phyloP scores from a whole-genome alignment of 495 filamentous ascomycete species.

The Acidiella bohemica region DNA sequence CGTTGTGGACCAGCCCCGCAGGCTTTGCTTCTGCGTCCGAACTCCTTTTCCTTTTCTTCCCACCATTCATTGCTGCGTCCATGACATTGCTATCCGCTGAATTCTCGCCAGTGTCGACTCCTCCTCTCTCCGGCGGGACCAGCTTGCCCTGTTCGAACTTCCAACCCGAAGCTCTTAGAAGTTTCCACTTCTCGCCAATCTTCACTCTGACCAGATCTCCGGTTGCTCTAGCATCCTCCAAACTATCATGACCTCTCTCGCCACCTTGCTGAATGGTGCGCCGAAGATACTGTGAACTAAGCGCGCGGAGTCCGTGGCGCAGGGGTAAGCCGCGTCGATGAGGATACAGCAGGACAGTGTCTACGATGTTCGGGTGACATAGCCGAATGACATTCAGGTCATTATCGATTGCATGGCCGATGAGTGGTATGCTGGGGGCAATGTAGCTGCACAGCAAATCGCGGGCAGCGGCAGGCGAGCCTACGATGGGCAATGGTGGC shows the following conservation, averaged over 20 bases:
- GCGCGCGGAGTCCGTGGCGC: constrained; percentile 57
- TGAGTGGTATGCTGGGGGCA: constrained; percentile 59
- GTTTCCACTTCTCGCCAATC: constrained; percentile 51
- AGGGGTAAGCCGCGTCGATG: constrained; percentile 60
- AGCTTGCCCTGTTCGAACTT: constrained; percentile 38
- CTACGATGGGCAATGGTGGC: constrained; percentile 46
- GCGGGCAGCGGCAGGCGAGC: constrained; percentile 58
- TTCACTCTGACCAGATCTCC: constrained; percentile 67
- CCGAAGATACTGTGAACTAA: constrained; percentile 51
- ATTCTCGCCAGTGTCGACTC: background rate
- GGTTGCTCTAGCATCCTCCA: constrained; percentile 76
- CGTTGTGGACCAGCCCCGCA: background rate
- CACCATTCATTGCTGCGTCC: background rate
- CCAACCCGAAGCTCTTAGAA: constrained; percentile 53
- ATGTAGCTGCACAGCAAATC: constrained; percentile 57
- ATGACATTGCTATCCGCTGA: background rate
- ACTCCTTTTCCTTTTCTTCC: background rate
- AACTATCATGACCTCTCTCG: constrained; percentile 63
- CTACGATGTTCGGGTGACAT: constrained; percentile 71
- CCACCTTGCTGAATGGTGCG: constrained; percentile 66
- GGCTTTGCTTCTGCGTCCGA: background rate
- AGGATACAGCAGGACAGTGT: constrained; percentile 75
- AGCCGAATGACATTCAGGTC: constrained; percentile 74
- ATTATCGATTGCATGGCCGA: constrained; percentile 92
- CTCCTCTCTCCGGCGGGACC: background rate